phyloP scores from a whole-genome alignment of 108 stramenopile species.

The Cyclotella baltica region DNA sequence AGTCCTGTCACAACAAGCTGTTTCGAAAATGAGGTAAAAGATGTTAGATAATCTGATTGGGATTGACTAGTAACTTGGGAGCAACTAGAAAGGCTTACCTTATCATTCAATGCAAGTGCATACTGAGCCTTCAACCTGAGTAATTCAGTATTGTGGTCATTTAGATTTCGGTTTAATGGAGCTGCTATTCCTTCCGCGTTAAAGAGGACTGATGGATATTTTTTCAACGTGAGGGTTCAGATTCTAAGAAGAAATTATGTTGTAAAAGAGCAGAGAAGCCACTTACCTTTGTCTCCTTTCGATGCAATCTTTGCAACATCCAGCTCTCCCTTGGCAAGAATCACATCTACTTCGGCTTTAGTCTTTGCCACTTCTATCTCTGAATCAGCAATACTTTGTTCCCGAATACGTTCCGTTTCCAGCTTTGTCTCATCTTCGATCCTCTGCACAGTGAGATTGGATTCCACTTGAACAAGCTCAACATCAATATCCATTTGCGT shows the following conservation, averaged over 20 bases:
- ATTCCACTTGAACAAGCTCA: slow-evolving; percentile 36
- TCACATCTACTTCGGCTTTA: slow-evolving; percentile 31
- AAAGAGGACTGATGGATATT: slow-evolving; percentile 20
- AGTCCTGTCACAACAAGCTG: slow-evolving; percentile 42
- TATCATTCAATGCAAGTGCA: slow-evolving; percentile 33
- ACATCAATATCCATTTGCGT: slow-evolving; percentile 48
- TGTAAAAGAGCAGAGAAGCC: neutral
- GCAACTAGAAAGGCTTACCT: slow-evolving; percentile 3
- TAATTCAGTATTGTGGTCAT: slow-evolving; percentile 26
- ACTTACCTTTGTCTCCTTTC: slow-evolving; percentile 32
- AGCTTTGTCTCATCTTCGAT: slow-evolving; percentile 36
- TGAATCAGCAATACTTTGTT: slow-evolving; percentile 26
- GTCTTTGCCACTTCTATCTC: slow-evolving; percentile 24
- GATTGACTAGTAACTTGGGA: neutral
- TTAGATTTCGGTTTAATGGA: slow-evolving; percentile 33
- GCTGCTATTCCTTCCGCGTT: slow-evolving; percentile 41
- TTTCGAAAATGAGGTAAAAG: neutral
- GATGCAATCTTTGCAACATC: slow-evolving; percentile 32
- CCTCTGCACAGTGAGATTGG: slow-evolving; percentile 20
- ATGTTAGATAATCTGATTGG: neutral
- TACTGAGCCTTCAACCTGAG: slow-evolving; percentile 31
- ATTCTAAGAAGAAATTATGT: neutral
- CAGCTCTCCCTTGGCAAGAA: slow-evolving; percentile 32
- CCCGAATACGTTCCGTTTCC: slow-evolving; percentile 32
- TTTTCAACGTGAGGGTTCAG: neutral